These are phyloP conservation scores for Erodium chrysanthum DNA, from an alignment of 441 rosid genomes.

Conservation along the genomic window DNA sequence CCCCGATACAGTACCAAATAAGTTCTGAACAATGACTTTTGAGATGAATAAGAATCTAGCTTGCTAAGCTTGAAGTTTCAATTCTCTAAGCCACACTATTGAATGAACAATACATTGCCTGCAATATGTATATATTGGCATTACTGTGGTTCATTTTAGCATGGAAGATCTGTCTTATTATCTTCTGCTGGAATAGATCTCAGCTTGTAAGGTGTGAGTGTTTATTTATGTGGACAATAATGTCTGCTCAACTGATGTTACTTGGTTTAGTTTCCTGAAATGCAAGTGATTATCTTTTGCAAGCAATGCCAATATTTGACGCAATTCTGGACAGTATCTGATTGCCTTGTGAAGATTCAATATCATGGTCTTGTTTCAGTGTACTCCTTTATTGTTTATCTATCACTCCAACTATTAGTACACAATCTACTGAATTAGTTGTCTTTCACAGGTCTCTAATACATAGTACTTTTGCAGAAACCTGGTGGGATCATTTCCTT, in stretches of 20 bases:
- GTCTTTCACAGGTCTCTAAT: slow-evolving; percentile 18
- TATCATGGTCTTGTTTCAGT: slow-evolving; percentile 14
- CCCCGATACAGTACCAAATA: neutral
- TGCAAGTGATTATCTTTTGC: too few species aligned
- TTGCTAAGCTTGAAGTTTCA: too few species aligned
- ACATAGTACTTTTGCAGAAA: slow-evolving; percentile 48
- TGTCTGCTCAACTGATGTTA: too few species aligned
- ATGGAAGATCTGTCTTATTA: neutral
- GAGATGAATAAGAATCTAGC: too few species aligned
- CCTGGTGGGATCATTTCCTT: slow-evolving; percentile 94
- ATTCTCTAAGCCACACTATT: neutral
- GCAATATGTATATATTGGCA: neutral
- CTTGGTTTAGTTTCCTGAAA: too few species aligned
- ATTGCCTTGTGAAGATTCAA: neutral
- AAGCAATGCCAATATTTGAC: too few species aligned
- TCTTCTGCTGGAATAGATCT: too few species aligned
- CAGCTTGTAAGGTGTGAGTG: too few species aligned
- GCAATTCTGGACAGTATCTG: too few species aligned
- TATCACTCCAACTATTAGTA: slow-evolving; percentile 9
- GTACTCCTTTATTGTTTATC: slow-evolving; percentile 9
- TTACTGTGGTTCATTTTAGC: neutral
- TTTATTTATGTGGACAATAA: too few species aligned
- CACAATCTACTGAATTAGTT: slow-evolving; percentile 19
- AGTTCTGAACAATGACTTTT: neutral
- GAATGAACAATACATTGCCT: neutral